Conservation (phyloP, 768 basidiomycete species). For the Galerina marginata region DNA sequence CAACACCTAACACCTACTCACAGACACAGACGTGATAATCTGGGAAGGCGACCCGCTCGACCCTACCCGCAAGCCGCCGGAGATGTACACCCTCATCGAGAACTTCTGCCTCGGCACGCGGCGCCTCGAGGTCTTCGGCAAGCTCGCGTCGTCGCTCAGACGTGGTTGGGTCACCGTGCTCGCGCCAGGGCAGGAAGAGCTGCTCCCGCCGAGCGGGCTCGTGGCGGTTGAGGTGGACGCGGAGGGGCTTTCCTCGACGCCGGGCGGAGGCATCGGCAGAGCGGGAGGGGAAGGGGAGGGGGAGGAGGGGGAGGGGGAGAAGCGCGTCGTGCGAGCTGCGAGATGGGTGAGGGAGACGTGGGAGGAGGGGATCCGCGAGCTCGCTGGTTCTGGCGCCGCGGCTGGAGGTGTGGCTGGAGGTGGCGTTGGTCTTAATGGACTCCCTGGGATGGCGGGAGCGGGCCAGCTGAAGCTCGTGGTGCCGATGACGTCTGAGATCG, state of each 20-base stretch:
- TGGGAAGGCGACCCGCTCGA: conserved; percentile 93
- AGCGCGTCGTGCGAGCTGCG: conserved; percentile 32
- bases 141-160: conserved; percentile 64
- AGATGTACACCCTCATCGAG: conserved; percentile 95
- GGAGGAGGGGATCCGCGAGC: conserved; percentile 65
- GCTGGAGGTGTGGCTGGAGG: not conserved
- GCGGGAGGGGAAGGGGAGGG: not conserved
- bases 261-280: conserved; percentile 43
- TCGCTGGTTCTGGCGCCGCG: conserved; percentile 48
- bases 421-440: not conserved
- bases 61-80: conserved; percentile 88
- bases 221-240: not conserved
- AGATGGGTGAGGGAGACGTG: conserved; percentile 68
- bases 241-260: not conserved
- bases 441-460: not conserved
- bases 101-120: conserved; percentile 96
- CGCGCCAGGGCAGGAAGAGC: conserved; percentile 64
- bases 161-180: conserved; percentile 94
- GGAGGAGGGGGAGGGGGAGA: not conserved
- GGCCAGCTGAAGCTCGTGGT: conserved; percentile 27
- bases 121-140: conserved; percentile 89
- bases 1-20: not conserved
- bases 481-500: conserved; percentile 32
- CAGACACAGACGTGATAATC: conserved; percentile 95
- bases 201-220: conserved; percentile 37